Base-by-base conservation (phyloP, 164 flowering plant species). In the Saururus chinensis region DNA sequence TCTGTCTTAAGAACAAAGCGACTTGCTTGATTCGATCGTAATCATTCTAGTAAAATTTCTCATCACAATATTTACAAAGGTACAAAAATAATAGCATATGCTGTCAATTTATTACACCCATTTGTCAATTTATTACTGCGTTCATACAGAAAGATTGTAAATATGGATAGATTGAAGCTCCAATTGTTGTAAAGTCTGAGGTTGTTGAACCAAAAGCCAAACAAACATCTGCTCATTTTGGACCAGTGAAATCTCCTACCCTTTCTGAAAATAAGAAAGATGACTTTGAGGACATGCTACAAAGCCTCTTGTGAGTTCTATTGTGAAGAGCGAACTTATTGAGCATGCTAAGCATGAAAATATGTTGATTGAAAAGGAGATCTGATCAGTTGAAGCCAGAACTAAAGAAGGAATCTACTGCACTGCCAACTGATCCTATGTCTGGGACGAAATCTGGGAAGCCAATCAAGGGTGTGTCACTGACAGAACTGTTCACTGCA, bases 171-270 rank as follows among this genome's bases (percentile, higher is more conserved):
- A 63, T 54, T 61, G 80, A 80, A 41, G 49, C 30, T 61, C 35
- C 49, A 45, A 51, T 65, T 65, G 66, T 73, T 51, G 51, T 76
- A 35, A 82, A 82, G 66, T 57, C 14, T 42, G 89, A 84, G 67
- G 64, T 45, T 54, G 37, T 60, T 51, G 93, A 81, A 61, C 74
- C 80, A 52, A 83, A 82, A 66, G 59, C 56, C 51, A 93, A 84
- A 62, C 58, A 24, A 30, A 59, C 53, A 69, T 64, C 80, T 68
- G 51, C 57, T 30, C 62, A 60, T 65, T 76, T 70, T 68, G 78
- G 67, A 23, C 73, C 55, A 24, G 78, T 61, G 60, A 73, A 74
- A 45, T 45, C 49, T 53, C 57, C 82, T 58, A 62, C 25, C 59
- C 42, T 61, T 53, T 65, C 48, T 58, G 84, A 78, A 55, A 64